Percentiles rank a stretch among this genome's conserved stretches.
Evolutionary conservation across 352 stramenopile species (phyloP).

Genomic region (Ophiocytium majus): DNA sequence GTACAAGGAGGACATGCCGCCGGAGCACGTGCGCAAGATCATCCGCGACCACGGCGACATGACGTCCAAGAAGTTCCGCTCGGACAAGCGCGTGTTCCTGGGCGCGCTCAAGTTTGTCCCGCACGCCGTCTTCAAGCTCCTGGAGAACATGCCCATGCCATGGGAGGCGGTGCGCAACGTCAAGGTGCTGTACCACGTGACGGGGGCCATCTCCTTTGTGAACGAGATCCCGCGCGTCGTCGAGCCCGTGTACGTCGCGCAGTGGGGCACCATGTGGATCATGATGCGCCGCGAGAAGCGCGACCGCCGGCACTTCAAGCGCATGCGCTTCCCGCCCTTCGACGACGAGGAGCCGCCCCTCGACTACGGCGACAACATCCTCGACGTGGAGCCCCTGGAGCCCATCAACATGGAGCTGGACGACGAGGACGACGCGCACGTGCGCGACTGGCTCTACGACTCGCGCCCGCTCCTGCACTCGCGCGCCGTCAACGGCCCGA

Average conservation of each 20-base stretch:
- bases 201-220: slow-evolving; percentile 98
- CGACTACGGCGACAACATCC: slow-evolving; percentile 92
- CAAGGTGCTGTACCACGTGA: slow-evolving; percentile 98
- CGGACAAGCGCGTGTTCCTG: slow-evolving; percentile 98
- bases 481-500: slow-evolving; percentile 90
- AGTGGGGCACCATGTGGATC: slow-evolving; percentile 99
- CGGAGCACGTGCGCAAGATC: slow-evolving; percentile 98
- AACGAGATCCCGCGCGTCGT: slow-evolving; percentile 99
- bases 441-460: slow-evolving; percentile 98
- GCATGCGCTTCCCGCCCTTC: slow-evolving; percentile 99
- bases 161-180: slow-evolving; percentile 99
- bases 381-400: slow-evolving; percentile 94
- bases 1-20: slow-evolving; percentile 70
- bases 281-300: slow-evolving; percentile 99
- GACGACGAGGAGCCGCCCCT: slow-evolving; percentile 97
- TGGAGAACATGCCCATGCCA: slow-evolving; percentile 99
- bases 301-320: slow-evolving; percentile 98
- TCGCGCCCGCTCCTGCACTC: slow-evolving; percentile 70
- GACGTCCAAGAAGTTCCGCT: slow-evolving; percentile 97
- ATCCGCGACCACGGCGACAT: slow-evolving; percentile 99
- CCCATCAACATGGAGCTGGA: slow-evolving; percentile 94
- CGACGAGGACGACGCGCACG: slow-evolving; percentile 84
- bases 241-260: slow-evolving; percentile 98
- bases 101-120: slow-evolving; percentile 99
- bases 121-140: slow-evolving; percentile 97